These are phyloP conservation scores for Thermomucor indicae-seudaticae DNA, from an alignment of 371 early-diverging fungal species.

Conservation along the genomic window DNA sequence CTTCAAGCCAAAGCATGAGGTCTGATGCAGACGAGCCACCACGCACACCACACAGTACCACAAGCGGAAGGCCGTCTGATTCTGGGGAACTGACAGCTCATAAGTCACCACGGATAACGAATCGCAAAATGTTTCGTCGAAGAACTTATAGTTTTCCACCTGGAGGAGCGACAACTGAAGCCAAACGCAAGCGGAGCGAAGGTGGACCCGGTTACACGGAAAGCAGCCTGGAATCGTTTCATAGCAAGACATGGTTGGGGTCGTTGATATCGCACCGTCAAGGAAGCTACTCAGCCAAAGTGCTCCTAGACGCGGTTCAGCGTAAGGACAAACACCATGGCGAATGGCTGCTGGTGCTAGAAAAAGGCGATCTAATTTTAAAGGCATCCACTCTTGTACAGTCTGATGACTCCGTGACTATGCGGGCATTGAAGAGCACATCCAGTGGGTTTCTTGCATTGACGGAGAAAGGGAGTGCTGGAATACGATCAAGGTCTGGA, in stretches of 20 bases:
- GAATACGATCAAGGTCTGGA: constrained; percentile 16
- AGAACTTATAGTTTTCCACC: constrained; percentile 41
- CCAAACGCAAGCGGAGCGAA: neutral
- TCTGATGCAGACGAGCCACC: neutral
- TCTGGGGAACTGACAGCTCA: too few relatives aligned
- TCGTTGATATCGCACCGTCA: constrained; percentile 28
- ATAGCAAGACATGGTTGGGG: constrained; percentile 32
- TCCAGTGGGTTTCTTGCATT: constrained; percentile 17
- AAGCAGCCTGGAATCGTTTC: constrained; percentile 13
- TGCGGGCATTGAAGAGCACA: constrained; percentile 2
- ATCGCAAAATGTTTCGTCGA: constrained; percentile 20
- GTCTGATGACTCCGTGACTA: constrained; percentile 8
- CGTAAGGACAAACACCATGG: constrained; percentile 7
- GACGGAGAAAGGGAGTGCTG: constrained; percentile 15
- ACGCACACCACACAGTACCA: too few relatives aligned
- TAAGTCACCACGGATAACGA: constrained; percentile 10
- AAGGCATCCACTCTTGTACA: constrained; percentile 23
- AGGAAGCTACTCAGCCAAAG: constrained; percentile 22
- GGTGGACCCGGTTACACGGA: neutral
- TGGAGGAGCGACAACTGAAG: constrained; percentile 10
- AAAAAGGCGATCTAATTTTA: constrained; percentile 17
- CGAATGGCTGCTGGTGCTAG: constrained; percentile 15
- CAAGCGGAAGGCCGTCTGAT: too few relatives aligned
- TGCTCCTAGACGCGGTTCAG: constrained; percentile 21
- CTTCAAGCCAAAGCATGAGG: constrained; percentile 2